These are phyloP conservation scores for Backusella westeae DNA, from an alignment of 192 early-diverging fungal species.

Conservation along the genomic window DNA sequence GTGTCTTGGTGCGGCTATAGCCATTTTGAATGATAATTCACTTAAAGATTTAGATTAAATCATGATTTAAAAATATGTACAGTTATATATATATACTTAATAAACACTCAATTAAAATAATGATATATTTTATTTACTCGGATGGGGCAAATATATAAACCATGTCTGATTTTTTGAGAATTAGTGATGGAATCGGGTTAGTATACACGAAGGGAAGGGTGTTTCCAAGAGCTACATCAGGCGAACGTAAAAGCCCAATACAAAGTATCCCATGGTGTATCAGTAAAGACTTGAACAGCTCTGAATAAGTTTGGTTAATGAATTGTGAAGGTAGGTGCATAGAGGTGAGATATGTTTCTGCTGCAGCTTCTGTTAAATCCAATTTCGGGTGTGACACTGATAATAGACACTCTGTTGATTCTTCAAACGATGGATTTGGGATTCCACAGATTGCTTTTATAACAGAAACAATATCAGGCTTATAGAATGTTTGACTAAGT, in stretches of 20 bases:
- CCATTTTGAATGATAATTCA: slow-evolving; percentile 54
- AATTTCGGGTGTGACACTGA: background rate
- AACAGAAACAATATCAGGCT: slow-evolving; percentile 52
- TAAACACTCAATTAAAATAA: background rate
- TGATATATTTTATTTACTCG: background rate
- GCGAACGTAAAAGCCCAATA: slow-evolving; percentile 46
- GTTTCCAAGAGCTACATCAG: slow-evolving; percentile 46
- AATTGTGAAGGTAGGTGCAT: slow-evolving; percentile 43
- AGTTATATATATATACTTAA: background rate
- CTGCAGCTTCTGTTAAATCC: background rate
- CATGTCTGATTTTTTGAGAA: slow-evolving; percentile 51
- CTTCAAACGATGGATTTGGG: background rate
- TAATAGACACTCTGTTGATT: background rate
- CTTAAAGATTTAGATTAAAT: slow-evolving; percentile 3
- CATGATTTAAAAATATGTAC: background rate
- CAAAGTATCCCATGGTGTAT: slow-evolving; percentile 50
- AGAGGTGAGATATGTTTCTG: slow-evolving; percentile 36
- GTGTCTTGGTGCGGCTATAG: slow-evolving; percentile 82
- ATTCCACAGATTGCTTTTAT: slow-evolving; percentile 62
- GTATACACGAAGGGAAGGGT: slow-evolving; percentile 63
- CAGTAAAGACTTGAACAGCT: slow-evolving; percentile 48
- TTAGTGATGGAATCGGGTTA: slow-evolving; percentile 56
- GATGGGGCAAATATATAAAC: slow-evolving; percentile 45
- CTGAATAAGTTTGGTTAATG: slow-evolving; percentile 45
- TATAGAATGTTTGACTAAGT: slow-evolving; percentile 44